A percentile compares a stretch with the other conserved stretches of the same genome.
Evolutionary conservation across 129 eudicot genomes (phyloP).

Genomic region (Flaveria ramosissima): DNA sequence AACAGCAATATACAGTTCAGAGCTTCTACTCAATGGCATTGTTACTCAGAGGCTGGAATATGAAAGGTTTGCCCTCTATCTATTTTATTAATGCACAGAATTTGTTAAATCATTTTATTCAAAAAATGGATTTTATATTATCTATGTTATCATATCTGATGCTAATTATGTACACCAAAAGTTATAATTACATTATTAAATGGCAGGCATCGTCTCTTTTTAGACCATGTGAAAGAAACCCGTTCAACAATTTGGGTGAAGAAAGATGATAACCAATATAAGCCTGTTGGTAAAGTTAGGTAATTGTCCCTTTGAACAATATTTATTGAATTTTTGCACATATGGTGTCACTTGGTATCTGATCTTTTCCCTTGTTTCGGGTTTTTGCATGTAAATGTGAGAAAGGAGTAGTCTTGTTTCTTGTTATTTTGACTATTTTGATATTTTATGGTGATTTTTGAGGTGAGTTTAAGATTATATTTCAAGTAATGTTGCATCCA

Average conservation of each 20-base stretch:
- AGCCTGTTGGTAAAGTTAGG: conserved; percentile 45
- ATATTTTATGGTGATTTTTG: too few species aligned
- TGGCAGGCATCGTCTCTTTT: conserved; percentile 67
- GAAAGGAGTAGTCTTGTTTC: conserved; percentile 1
- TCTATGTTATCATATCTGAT: not conserved
- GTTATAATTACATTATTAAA: not conserved
- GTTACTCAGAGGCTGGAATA: conserved; percentile 83
- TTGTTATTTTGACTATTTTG: too few species aligned
- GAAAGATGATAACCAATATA: conserved; percentile 41
- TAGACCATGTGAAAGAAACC: conserved; percentile 58
- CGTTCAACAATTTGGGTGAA: conserved; percentile 66
- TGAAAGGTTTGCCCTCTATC: conserved; percentile 57
- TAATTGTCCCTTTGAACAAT: not conserved
- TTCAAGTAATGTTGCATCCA: too few species aligned
- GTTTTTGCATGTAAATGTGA: conserved; percentile 31
- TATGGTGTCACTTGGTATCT: not conserved
- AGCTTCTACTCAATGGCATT: conserved; percentile 83
- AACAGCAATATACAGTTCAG: conserved; percentile 70
- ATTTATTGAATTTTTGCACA: not conserved
- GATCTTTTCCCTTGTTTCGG: not conserved
- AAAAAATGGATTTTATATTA: not conserved
- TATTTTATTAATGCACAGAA: not conserved
- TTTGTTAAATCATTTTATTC: not conserved
- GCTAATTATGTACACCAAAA: not conserved
- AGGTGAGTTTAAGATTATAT: too few species aligned